Conservation (phyloP, 345 rosid genomes). For the Sisymbrium irio region DNA sequence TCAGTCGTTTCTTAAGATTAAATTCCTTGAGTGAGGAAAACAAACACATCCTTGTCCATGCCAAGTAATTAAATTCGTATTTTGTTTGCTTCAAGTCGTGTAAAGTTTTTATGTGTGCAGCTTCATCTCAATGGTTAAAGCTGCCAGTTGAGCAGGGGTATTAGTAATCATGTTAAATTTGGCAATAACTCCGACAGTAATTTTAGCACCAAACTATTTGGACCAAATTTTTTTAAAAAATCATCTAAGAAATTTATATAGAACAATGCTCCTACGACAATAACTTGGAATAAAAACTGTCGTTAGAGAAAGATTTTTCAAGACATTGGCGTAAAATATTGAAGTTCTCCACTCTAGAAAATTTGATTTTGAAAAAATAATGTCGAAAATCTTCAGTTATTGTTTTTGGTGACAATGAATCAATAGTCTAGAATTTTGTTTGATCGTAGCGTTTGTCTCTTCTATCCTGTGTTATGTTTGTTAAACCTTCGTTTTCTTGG, state of each 20-base stretch:
- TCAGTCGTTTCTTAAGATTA: background rate
- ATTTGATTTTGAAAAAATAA: background rate
- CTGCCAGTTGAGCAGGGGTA: slow-evolving; percentile 16
- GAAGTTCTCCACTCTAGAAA: background rate
- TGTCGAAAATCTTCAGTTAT: background rate
- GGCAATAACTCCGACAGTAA: background rate
- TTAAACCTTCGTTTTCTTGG: background rate
- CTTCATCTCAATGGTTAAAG: slow-evolving; percentile 17
- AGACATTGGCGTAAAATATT: background rate
- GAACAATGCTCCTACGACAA: background rate
- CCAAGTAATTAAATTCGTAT: background rate
- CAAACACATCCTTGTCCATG: background rate
- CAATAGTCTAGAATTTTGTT: background rate
- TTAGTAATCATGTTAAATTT: background rate
- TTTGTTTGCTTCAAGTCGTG: slow-evolving; percentile 4
- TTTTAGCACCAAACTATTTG: slow-evolving; percentile 1
- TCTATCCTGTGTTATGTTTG: background rate
- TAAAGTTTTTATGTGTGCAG: background rate
- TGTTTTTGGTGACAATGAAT: background rate
- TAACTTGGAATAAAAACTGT: background rate
- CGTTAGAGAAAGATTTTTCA: background rate
- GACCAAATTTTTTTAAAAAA: background rate
- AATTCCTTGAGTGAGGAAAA: background rate
- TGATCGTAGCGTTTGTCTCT: background rate
- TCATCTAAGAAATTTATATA: background rate